Base-by-base conservation (phyloP, 345 rosid genomes). In the Camelina neglecta region DNA sequence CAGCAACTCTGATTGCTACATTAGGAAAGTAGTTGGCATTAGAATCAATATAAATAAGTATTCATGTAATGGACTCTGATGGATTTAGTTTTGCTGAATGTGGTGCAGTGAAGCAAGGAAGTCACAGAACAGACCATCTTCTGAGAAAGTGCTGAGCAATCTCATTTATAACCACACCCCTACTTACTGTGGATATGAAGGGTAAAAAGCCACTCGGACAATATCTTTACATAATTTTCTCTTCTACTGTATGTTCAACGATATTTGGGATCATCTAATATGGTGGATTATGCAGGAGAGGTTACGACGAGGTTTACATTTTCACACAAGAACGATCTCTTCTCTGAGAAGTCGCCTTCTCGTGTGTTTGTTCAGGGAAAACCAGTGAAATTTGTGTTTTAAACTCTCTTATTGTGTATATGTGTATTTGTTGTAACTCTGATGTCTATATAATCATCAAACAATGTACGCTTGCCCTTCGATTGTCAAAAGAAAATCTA, bases 51-150 rank as follows among this genome's bases (percentile, higher is more conserved):
- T 8, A 53, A 42, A 5, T 3, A 53, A 38, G 11, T 8, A 50
- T 18, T 39, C 55, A 20, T 50, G 26, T 49, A 9, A 24, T 50
- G 26, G 55, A 18, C 9, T 18, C 55, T 20, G 23, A 20, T 21
- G 11, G 47, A 16, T 29, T 0, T 35, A 3, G 45, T 60, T 60
- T 47, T 60, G 15, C 36, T 60, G 20, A 16, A 69, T 79, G 71
- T 76, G 12, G 29, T 80, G 86, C 87, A 94, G 98, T 50, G 95
- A 94, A 75, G 95, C 96, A 58, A 87, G 97, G 85, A 94, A 90
- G 74, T 94, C 97, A 2, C 45, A 60, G 68, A 92, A 85, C 85
- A 81, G 93, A 81, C 90, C 96, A 13, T 67, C 90, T 35, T 65
- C 84, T 73, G 79, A 55, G 64, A 81, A 85, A 67, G 92, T 94